Conservation (phyloP, 2,329 filamentous ascomycete species). For the Hysterium pulicare region DNA sequence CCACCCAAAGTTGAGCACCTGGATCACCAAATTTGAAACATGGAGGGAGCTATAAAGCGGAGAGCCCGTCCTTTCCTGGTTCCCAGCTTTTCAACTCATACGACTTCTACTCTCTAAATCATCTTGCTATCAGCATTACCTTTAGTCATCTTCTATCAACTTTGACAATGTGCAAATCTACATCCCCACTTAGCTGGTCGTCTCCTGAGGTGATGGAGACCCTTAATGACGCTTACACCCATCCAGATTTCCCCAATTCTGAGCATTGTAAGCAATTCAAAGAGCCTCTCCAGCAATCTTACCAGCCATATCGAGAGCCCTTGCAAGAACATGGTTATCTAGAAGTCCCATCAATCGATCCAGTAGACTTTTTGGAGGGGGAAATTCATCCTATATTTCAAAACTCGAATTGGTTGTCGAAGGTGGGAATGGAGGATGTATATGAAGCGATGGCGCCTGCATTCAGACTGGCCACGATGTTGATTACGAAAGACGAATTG, state of each 20-base stretch:
- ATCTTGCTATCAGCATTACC: no score
- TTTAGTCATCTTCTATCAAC: neutral
- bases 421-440: neutral
- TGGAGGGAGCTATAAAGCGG: no score
- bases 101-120: no score
- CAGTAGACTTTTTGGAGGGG: neutral
- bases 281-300: neutral
- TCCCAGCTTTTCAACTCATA: no score
- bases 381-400: slow-evolving; percentile 3
- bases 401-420: neutral
- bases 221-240: no score
- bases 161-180: neutral
- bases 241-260: neutral
- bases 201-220: no score
- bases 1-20: no score
- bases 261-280: neutral
- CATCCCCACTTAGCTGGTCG: no score
- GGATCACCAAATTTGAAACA: no score
- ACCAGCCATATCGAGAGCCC: neutral
- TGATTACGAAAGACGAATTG: slow-evolving; percentile 1
- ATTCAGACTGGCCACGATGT: neutral
- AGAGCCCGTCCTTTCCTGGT: no score
- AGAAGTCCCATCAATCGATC: neutral
- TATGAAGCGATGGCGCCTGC: slow-evolving; percentile 3
- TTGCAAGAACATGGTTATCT: neutral